Conservation (phyloP, 1,284 basidiomycete genomes). For the Mycosarcoma mackinlayi region DNA sequence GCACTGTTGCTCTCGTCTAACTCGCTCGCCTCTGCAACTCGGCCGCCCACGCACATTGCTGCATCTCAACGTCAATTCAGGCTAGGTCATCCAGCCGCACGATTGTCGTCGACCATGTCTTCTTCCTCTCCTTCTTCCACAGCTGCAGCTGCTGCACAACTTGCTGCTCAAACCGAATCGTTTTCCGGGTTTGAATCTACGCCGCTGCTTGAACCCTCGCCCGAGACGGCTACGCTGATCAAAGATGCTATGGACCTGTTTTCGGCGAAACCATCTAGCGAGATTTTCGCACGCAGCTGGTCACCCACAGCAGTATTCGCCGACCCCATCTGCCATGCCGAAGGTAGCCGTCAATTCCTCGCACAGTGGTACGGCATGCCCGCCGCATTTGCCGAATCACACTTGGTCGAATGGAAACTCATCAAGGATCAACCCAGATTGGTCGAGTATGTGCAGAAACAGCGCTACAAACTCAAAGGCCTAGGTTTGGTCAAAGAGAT, state of each 20-base stretch:
- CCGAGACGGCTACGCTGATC: slow-evolving; percentile 16
- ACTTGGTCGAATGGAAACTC: slow-evolving; percentile 71
- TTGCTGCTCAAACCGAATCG: background rate
- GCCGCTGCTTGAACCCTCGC: slow-evolving; percentile 8
- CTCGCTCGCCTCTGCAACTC: background rate
- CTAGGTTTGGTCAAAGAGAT: slow-evolving; percentile 73
- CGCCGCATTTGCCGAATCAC: slow-evolving; percentile 73
- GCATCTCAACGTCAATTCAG: slow-evolving; percentile 16
- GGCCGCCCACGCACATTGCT: background rate
- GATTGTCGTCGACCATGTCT: slow-evolving; percentile 19
- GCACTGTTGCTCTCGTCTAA: background rate
- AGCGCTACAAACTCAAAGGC: slow-evolving; percentile 72
- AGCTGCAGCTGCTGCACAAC: too few species aligned
- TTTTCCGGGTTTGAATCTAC: slow-evolving; percentile 9
- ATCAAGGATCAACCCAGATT: slow-evolving; percentile 72
- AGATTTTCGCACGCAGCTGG: slow-evolving; percentile 76
- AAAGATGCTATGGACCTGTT: slow-evolving; percentile 70
- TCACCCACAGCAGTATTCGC: slow-evolving; percentile 75
- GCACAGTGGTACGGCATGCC: slow-evolving; percentile 76
- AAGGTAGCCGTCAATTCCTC: slow-evolving; percentile 25
- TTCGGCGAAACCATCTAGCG: slow-evolving; percentile 73
- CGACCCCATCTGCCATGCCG: slow-evolving; percentile 62
- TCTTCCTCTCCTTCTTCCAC: background rate
- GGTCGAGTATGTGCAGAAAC: slow-evolving; percentile 75
- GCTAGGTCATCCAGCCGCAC: slow-evolving; percentile 15